phyloP scores from a whole-genome alignment of 495 filamentous ascomycete genomes.

The Neurospora tetraspora region DNA sequence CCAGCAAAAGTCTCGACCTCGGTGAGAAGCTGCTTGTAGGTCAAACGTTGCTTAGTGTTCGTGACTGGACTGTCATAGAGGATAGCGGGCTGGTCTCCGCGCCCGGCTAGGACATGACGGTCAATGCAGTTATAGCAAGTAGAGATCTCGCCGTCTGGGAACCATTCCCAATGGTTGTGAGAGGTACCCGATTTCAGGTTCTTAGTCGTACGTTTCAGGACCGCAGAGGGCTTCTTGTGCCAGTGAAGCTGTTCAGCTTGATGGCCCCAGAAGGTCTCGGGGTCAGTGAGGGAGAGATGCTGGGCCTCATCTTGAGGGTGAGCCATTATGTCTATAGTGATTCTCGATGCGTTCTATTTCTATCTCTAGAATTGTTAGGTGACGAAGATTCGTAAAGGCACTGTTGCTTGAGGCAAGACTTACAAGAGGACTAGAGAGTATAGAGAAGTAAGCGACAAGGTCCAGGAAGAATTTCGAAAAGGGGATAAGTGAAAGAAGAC shows the following conservation, averaged over 20 bases:
- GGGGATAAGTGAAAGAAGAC: background rate
- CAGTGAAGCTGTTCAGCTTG: slow-evolving; percentile 70
- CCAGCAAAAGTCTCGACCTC: slow-evolving; percentile 80
- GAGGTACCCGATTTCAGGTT: slow-evolving; percentile 26
- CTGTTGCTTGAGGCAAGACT: background rate
- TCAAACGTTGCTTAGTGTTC: slow-evolving; percentile 57
- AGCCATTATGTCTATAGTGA: slow-evolving; percentile 6
- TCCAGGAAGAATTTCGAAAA: background rate
- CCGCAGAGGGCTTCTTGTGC: slow-evolving; percentile 56
- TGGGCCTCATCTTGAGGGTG: slow-evolving; percentile 43
- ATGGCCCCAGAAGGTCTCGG: slow-evolving; percentile 65
- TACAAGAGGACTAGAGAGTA: background rate
- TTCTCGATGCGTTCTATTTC: background rate
- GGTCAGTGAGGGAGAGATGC: slow-evolving; percentile 44
- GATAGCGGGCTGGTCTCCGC: slow-evolving; percentile 64
- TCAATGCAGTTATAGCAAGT: slow-evolving; percentile 88
- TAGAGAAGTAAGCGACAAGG: background rate
- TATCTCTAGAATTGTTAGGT: background rate
- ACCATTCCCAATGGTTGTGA: slow-evolving; percentile 67
- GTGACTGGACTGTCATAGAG: slow-evolving; percentile 85
- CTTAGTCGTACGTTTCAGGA: slow-evolving; percentile 32
- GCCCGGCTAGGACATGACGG: slow-evolving; percentile 67
- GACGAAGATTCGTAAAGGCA: background rate
- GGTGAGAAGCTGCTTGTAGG: slow-evolving; percentile 64
- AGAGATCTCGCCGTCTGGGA: slow-evolving; percentile 78